These are phyloP conservation scores for Boletus rubroflammeus DNA, from an alignment of 768 basidiomycete species.

Conservation along the genomic window DNA sequence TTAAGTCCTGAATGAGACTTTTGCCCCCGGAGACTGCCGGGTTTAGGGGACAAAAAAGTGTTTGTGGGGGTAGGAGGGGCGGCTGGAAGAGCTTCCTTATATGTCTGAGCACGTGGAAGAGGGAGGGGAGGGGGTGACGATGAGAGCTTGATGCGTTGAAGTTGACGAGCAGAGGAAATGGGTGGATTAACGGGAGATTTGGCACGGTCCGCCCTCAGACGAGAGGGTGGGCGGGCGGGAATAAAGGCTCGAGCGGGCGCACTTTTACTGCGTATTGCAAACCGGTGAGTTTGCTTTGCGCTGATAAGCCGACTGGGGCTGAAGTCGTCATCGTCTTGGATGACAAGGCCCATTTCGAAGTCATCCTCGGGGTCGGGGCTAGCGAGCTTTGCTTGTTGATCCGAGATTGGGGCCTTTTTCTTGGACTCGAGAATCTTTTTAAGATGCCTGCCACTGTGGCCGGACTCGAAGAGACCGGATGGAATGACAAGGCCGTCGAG, in stretches of 20 bases:
- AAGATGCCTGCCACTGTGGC: conserved; percentile 50
- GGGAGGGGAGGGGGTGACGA: conserved; percentile 66
- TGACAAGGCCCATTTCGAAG: conserved; percentile 80
- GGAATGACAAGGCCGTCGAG: conserved; percentile 82
- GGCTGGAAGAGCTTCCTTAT: conserved; percentile 52
- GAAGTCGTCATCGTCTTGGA: conserved; percentile 79
- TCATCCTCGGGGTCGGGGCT: conserved; percentile 75
- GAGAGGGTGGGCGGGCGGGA: conserved; percentile 59
- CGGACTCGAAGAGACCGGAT: conserved; percentile 68
- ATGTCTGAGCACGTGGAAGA: conserved; percentile 51
- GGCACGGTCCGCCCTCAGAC: conserved; percentile 58
- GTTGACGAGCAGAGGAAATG: conserved; percentile 62
- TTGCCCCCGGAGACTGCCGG: conserved; percentile 74
- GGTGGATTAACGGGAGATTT: conserved; percentile 73
- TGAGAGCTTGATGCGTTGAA: conserved; percentile 63
- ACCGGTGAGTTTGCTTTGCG: conserved; percentile 41
- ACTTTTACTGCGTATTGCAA: conserved; percentile 55
- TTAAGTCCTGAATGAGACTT: conserved; percentile 83
- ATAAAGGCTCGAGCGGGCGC: conserved; percentile 50
- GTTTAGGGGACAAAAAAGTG: conserved; percentile 63
- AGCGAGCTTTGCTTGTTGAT: conserved; percentile 49
- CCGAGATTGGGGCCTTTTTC: conserved; percentile 54
- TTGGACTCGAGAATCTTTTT: conserved; percentile 51
- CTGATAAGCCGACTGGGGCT: conserved; percentile 71
- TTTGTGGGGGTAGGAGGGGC: conserved; percentile 47